A percentile compares a stretch with the other conserved stretches of the same genome.
Evolutionary conservation across 345 rosid genomes (phyloP).

Genomic region (Garcia nutans): DNA sequence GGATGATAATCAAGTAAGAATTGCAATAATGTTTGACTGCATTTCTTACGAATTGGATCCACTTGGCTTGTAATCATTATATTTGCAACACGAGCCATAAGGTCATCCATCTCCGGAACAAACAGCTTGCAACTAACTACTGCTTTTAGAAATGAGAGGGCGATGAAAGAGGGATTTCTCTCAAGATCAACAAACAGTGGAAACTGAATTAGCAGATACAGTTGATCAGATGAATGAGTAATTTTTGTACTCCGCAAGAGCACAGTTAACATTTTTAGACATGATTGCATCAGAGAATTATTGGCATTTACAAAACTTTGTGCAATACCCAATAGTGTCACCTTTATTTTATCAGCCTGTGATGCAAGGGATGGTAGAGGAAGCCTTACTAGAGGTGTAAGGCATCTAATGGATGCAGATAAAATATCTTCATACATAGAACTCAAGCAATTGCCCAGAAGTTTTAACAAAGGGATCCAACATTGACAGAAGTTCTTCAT

Average conservation of each 20-base stretch:
- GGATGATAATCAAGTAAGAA: slow-evolving; percentile 73
- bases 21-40: slow-evolving; percentile 69
- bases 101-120: slow-evolving; percentile 84
- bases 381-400: slow-evolving; percentile 64
- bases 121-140: slow-evolving; percentile 71
- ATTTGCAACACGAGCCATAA: slow-evolving; percentile 57
- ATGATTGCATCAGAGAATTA: slow-evolving; percentile 71
- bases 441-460: slow-evolving; percentile 70
- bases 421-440: slow-evolving; percentile 82
- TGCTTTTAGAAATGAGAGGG: slow-evolving; percentile 76
- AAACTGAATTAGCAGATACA: slow-evolving; percentile 62
- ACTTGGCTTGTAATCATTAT: slow-evolving; percentile 82
- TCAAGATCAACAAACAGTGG: slow-evolving; percentile 86
- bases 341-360: slow-evolving; percentile 74
- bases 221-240: slow-evolving; percentile 69
- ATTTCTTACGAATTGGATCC: slow-evolving; percentile 67
- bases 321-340: slow-evolving; percentile 62
- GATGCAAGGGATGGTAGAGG: slow-evolving; percentile 74
- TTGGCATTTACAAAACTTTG: slow-evolving; percentile 51
- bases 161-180: slow-evolving; percentile 59
- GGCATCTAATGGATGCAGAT: slow-evolving; percentile 72
- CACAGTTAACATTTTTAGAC: slow-evolving; percentile 73
- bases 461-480: slow-evolving; percentile 76
- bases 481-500: slow-evolving; percentile 52
- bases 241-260: slow-evolving; percentile 59